These are phyloP conservation scores for Arthroderma sp. DNA, from an alignment of 2,329 filamentous ascomycete species.

Conservation along the genomic window DNA sequence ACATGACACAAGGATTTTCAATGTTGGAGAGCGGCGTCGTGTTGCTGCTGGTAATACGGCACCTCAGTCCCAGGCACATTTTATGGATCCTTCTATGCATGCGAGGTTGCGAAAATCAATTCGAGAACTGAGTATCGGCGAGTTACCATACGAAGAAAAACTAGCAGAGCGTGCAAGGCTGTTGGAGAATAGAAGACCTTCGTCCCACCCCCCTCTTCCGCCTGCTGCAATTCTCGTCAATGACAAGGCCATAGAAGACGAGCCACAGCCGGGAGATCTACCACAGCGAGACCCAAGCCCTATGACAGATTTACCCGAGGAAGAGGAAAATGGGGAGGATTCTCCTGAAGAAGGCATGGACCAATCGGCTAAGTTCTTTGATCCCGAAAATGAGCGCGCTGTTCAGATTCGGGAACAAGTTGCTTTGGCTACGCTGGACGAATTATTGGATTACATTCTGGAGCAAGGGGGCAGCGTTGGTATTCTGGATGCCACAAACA, in stretches of 20 bases:
- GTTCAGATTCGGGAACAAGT: constrained; percentile 79
- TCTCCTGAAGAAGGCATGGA: constrained; percentile 48
- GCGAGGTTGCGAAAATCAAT: constrained; percentile 32
- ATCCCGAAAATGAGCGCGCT: constrained; percentile 73
- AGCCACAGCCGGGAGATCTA: constrained; percentile 2
- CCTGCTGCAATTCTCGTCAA: constrained; percentile 47
- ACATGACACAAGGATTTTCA: constrained; percentile 92
- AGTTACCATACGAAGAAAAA: constrained; percentile 5
- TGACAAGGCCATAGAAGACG: constrained; percentile 33
- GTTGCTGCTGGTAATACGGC: constrained; percentile 48
- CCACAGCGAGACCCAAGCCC: constrained; percentile 7
- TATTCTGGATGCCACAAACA: constrained; percentile 95
- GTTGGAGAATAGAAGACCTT: not conserved
- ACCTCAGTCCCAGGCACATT: not conserved
- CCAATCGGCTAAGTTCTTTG: constrained; percentile 87
- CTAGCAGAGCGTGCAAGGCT: constrained; percentile 10
- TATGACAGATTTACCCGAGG: constrained; percentile 6
- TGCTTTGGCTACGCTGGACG: constrained; percentile 81
- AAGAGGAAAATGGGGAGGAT: not conserved
- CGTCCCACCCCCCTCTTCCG: constrained; percentile 19
- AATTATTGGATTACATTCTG: constrained; percentile 80
- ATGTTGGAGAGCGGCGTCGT: constrained; percentile 82
- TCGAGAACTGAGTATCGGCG: constrained; percentile 29
- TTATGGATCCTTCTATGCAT: constrained; percentile 18
- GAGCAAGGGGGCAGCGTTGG: constrained; percentile 73